phyloP scores from a whole-genome alignment of 2,329 filamentous ascomycete genomes.

The Eutypella sp. region DNA sequence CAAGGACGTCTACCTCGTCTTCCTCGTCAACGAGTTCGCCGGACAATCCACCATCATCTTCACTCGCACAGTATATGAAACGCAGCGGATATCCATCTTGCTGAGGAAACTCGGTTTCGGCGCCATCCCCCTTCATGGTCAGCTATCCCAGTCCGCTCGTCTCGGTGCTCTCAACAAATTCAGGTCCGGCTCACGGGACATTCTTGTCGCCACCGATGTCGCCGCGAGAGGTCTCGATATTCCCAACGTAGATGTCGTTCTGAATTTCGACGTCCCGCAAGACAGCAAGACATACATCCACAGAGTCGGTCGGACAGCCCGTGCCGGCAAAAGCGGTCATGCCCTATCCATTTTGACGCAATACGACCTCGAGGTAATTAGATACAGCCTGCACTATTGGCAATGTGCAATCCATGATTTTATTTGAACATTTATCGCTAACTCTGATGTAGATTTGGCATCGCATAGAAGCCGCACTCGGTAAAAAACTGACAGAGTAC shows the following conservation, averaged over 20 bases:
- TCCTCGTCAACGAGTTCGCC: slow-evolving; percentile 77
- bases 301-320: slow-evolving; percentile 79
- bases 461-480: slow-evolving; percentile 77
- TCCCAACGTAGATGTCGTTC: slow-evolving; percentile 79
- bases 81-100: slow-evolving; percentile 78
- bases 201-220: slow-evolving; percentile 91
- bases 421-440: slow-evolving; percentile 34
- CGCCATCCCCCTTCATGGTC: slow-evolving; percentile 84
- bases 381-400: not conserved
- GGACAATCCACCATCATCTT: slow-evolving; percentile 90
- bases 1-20: slow-evolving; percentile 88
- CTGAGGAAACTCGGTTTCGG: slow-evolving; percentile 80
- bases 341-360: slow-evolving; percentile 81
- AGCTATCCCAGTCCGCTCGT: slow-evolving; percentile 81
- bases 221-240: slow-evolving; percentile 90
- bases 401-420: not conserved
- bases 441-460: slow-evolving; percentile 49
- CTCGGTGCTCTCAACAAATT: slow-evolving; percentile 90
- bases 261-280: slow-evolving; percentile 80
- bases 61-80: slow-evolving; percentile 85
- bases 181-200: slow-evolving; percentile 70
- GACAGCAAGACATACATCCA: slow-evolving; percentile 91
- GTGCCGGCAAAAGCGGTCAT: slow-evolving; percentile 78
- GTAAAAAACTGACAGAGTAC: slow-evolving; percentile 69
- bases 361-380: slow-evolving; percentile 54